Base-by-base conservation (phyloP, 441 rosid genomes). In the Gossypium davidsonii region DNA sequence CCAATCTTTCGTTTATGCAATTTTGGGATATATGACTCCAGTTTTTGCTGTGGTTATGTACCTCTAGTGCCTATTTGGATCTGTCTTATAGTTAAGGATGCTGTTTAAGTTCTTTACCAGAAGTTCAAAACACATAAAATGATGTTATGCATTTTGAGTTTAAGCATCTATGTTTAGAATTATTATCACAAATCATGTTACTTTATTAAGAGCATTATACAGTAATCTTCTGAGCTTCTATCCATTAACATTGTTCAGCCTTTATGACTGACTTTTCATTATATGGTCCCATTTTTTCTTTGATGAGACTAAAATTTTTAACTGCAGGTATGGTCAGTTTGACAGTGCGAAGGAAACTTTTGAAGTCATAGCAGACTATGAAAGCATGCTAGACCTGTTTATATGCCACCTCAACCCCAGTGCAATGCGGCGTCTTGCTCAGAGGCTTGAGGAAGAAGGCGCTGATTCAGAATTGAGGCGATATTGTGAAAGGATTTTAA, bases 401-500 rank as follows among this genome's bases (percentile, higher is more conserved):
- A 85, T 96, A 79, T 91, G 99, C 85, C 99, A 96, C 84, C 97
- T 96, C 60, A 96, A 96, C 82, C 98, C 98, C 49, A 91, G 98
- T 88, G 97, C 99, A 71, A 93, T 96, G 99, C 87, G 99, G 5
- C 96, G 91, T 72, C 96, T 96, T 81, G 97, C 98, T 71, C 97
- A 96, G 85, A 91, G 85, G 80, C 79, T 96, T 85, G 99, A 96
- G 86, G 99, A 96, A 84, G 97, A 88, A 82, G 83, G 85, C 23
- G 92, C 84, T 53, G 93, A 96, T 85, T 84, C 99, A 23, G 97
- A 93, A 82, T 75, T 96, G 76, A 85, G 99, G 83, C 86, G 97
- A 72, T 89, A 87, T 56, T 93, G 98, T 77, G 99, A 93, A 83
- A 87, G 99, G 80, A 90, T 93, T 80, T 77, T 96, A 82, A 86